A percentile compares a stretch with the other conserved stretches of the same genome.
These are phyloP conservation scores for Mallotus nudiflorus DNA, from an alignment of 345 rosid genomes.

Conservation along the genomic window DNA sequence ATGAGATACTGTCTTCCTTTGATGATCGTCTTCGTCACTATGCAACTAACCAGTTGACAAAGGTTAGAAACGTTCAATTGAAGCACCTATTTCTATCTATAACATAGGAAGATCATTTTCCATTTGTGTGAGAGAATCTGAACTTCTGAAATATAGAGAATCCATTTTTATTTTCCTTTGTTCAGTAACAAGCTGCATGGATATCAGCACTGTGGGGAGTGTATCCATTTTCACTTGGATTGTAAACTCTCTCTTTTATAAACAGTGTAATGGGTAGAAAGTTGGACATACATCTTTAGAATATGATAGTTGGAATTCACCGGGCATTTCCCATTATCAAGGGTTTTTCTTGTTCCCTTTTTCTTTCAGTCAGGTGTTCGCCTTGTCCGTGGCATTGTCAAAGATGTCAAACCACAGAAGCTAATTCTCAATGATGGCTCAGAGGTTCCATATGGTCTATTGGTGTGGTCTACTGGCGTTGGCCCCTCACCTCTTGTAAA, in stretches of 20 bases:
- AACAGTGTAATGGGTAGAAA: background rate
- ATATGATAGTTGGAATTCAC: background rate
- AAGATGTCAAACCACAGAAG: slow-evolving; percentile 75
- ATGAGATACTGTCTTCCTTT: slow-evolving; percentile 88
- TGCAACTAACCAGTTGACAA: slow-evolving; percentile 87
- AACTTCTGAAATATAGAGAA: background rate
- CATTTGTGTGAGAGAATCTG: background rate
- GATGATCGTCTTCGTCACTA: slow-evolving; percentile 89
- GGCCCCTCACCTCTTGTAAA: slow-evolving; percentile 79
- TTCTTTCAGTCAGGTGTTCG: slow-evolving; percentile 81
- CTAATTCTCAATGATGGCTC: slow-evolving; percentile 77
- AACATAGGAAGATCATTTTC: background rate
- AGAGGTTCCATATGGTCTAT: slow-evolving; percentile 83
- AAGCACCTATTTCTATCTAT: background rate
- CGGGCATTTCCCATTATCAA: background rate
- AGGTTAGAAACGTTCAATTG: slow-evolving; percentile 44
- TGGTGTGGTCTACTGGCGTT: slow-evolving; percentile 96
- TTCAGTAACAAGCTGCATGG: background rate
- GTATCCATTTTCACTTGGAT: background rate
- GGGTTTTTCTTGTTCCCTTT: slow-evolving; percentile 1
- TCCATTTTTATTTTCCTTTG: background rate
- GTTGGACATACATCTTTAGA: background rate
- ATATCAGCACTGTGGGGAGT: background rate
- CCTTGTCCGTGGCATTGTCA: slow-evolving; percentile 84
- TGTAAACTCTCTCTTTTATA: background rate